Evolutionary conservation across 352 stramenopile species (phyloP).

Genomic region (Stephanocyclus meneghinianus): DNA sequence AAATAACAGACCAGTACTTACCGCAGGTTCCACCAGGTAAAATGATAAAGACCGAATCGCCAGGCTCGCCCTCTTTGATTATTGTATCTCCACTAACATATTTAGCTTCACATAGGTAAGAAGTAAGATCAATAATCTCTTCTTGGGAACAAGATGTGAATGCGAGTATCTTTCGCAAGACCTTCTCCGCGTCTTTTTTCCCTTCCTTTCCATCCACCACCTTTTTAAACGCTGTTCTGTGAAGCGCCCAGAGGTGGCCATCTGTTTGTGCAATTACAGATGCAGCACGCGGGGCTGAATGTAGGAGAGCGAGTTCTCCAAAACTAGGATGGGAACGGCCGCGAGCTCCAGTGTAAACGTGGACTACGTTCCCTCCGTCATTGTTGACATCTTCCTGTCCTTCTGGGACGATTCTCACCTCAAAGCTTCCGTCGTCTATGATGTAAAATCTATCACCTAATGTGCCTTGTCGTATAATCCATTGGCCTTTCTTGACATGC

Average conservation of each 20-base stretch:
- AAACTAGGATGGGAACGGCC: constrained; percentile 84
- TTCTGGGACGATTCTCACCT: constrained; percentile 77
- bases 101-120: constrained; percentile 84
- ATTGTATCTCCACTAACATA: constrained; percentile 84
- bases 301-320: constrained; percentile 95
- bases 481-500: constrained; percentile 72
- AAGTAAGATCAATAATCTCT: constrained; percentile 83
- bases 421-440: constrained; percentile 80
- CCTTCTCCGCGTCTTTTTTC: constrained; percentile 74
- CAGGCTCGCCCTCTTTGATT: constrained; percentile 83
- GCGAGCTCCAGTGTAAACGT: constrained; percentile 74
- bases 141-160: constrained; percentile 85
- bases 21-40: constrained; percentile 55
- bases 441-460: constrained; percentile 92
- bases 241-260: constrained; percentile 80
- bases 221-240: constrained; percentile 79
- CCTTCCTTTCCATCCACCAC: constrained; percentile 65
- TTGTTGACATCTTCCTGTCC: constrained; percentile 53
- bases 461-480: constrained; percentile 90
- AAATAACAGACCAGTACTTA: constrained; percentile 30
- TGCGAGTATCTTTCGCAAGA: constrained; percentile 83
- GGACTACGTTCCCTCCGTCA: constrained; percentile 68
- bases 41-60: constrained; percentile 86
- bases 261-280: constrained; percentile 90
- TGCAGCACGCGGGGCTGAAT: constrained; percentile 93